These are phyloP conservation scores for Annulohypoxylon maeteangense DNA, from an alignment of 495 filamentous ascomycete species.

Conservation along the genomic window DNA sequence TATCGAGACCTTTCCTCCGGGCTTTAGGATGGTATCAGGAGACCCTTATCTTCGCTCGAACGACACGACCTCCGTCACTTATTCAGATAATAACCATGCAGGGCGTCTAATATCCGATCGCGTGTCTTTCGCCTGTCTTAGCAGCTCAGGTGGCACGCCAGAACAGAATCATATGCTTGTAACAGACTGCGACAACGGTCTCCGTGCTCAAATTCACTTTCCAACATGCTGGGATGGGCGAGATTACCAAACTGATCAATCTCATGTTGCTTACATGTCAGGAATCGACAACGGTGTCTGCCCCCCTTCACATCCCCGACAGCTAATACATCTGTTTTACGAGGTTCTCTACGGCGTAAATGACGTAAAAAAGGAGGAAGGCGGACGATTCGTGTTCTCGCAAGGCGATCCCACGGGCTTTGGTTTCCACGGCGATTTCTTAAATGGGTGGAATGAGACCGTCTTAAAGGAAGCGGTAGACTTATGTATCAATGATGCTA, in stretches of 20 bases:
- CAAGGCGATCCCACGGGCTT: slow-evolving; percentile 66
- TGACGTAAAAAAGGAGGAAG: slow-evolving; percentile 61
- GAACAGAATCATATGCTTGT: slow-evolving; percentile 60
- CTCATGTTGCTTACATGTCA: slow-evolving; percentile 64
- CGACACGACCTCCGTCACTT: slow-evolving; percentile 47
- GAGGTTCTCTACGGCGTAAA: slow-evolving; percentile 70
- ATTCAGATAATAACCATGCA: slow-evolving; percentile 26
- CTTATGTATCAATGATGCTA: slow-evolving; percentile 62
- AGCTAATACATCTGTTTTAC: slow-evolving; percentile 69
- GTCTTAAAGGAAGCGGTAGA: slow-evolving; percentile 68
- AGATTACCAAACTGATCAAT: slow-evolving; percentile 63
- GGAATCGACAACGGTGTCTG: slow-evolving; percentile 65
- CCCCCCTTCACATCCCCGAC: slow-evolving; percentile 66
- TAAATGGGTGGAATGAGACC: slow-evolving; percentile 73
- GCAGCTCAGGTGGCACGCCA: slow-evolving; percentile 56
- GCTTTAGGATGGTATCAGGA: slow-evolving; percentile 58
- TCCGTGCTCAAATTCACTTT: slow-evolving; percentile 65
- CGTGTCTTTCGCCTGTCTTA: slow-evolving; percentile 51
- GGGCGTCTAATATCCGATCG: slow-evolving; percentile 51
- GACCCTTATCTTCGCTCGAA: slow-evolving; percentile 50
- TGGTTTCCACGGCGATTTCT: slow-evolving; percentile 73
- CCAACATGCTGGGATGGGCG: slow-evolving; percentile 66
- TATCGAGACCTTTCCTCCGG: slow-evolving; percentile 55
- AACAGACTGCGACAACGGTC: slow-evolving; percentile 63
- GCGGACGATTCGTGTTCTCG: slow-evolving; percentile 67